These are phyloP conservation scores for Pythium inflatum DNA, from an alignment of 352 stramenopile genomes.

Conservation along the genomic window DNA sequence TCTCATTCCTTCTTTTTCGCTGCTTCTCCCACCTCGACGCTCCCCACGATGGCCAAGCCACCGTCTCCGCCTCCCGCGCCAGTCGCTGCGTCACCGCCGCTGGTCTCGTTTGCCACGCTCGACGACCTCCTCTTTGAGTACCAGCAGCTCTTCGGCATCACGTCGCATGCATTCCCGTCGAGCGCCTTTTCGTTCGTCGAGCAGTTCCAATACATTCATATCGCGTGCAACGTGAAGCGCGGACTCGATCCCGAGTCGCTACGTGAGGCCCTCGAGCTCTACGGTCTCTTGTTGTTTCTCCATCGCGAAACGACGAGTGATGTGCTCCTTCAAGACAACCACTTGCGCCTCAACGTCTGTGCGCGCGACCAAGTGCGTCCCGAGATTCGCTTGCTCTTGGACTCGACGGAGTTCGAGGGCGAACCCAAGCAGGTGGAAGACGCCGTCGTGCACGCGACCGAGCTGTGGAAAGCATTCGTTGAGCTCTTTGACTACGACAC, in stretches of 20 bases:
- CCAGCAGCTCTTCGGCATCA: background rate
- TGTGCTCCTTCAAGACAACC: background rate
- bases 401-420: too few relatives aligned
- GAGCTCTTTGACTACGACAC: slow-evolving; percentile 2
- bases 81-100: too few relatives aligned
- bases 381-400: too few relatives aligned
- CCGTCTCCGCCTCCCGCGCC: too few relatives aligned
- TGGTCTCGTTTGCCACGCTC: background rate
- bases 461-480: slow-evolving; percentile 1
- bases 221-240: background rate
- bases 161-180: background rate
- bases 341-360: background rate
- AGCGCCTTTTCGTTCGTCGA: background rate
- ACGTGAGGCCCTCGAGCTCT: slow-evolving; percentile 9
- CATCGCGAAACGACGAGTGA: slow-evolving; percentile 3
- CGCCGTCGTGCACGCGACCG: background rate
- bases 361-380: background rate
- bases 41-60: background rate
- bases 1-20: too few relatives aligned
- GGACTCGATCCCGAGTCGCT: background rate
- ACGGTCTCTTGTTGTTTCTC: slow-evolving; percentile 8
- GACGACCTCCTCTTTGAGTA: background rate
- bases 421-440: background rate
- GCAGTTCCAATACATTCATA: background rate
- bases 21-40: too few relatives aligned